Conservation (phyloP, 2,329 filamentous ascomycete genomes). For the Orbilia brochopaga region DNA sequence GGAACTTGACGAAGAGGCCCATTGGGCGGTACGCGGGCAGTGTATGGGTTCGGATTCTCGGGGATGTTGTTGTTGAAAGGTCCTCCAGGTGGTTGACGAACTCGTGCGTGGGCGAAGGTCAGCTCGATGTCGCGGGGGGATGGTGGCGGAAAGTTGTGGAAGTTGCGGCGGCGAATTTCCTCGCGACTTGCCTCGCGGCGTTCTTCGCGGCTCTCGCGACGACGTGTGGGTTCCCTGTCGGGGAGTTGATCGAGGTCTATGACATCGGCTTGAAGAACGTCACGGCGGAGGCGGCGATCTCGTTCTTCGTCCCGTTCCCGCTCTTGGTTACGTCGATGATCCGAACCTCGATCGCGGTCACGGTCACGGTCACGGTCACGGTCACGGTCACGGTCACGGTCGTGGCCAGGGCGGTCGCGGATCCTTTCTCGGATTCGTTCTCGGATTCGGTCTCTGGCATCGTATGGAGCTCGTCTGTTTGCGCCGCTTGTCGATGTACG, state of each 20-base stretch:
- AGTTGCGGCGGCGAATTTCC: no score
- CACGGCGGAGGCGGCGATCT: conserved; percentile 49
- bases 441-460: conserved; percentile 18
- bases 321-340: conserved; percentile 12
- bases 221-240: conserved; percentile 47
- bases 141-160: conserved; percentile 24
- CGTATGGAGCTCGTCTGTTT: conserved; percentile 22
- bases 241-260: conserved; percentile 55
- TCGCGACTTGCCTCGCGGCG: no score
- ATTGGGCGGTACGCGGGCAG: conserved; percentile 12
- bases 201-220: conserved; percentile 29
- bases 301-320: conserved; percentile 32
- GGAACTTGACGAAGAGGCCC: no score
- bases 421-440: not conserved
- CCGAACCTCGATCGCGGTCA: not conserved
- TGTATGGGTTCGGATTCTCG: conserved; percentile 52
- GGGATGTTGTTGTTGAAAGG: conserved; percentile 57
- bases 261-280: conserved; percentile 48
- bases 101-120: conserved; percentile 51
- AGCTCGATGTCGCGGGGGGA: conserved; percentile 46
- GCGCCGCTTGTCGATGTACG: conserved; percentile 5
- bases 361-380: conserved; percentile 11
- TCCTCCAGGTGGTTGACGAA: conserved; percentile 52
- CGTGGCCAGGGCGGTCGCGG: no score
- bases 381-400: conserved; percentile 1